phyloP scores from a whole-genome alignment of 176 grass and related monocot species.

The Cocos nucifera region DNA sequence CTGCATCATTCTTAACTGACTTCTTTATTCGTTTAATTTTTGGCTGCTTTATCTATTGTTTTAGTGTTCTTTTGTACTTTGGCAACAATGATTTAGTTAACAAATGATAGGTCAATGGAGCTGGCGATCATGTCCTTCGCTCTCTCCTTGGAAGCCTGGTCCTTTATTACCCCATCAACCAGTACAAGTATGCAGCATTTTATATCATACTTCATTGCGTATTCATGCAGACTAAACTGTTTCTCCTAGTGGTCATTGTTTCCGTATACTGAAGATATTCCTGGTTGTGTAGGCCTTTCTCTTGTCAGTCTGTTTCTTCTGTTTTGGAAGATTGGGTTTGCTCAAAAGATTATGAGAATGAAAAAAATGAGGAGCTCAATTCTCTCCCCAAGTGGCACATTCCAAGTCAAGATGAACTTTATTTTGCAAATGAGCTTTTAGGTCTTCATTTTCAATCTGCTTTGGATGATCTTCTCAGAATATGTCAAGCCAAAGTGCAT shows the following conservation, averaged over 20 bases:
- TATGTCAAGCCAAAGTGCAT: constrained; percentile 52
- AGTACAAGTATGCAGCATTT: constrained; percentile 63
- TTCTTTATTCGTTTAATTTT: constrained; percentile 1
- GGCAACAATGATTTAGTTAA: constrained; percentile 12
- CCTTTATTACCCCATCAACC: constrained; percentile 69
- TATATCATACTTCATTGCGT: background rate
- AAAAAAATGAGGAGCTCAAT: constrained; percentile 41
- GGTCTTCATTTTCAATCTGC: constrained; percentile 71
- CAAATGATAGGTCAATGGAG: constrained; percentile 70
- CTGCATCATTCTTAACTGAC: constrained; percentile 3
- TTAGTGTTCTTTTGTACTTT: constrained; percentile 12
- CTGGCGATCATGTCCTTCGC: constrained; percentile 83
- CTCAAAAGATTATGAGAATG: constrained; percentile 57
- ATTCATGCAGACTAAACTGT: constrained; percentile 11
- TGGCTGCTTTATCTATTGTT: background rate
- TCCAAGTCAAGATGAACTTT: constrained; percentile 67
- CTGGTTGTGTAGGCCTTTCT: constrained; percentile 44
- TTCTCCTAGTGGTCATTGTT: constrained; percentile 10
- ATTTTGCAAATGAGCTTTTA: constrained; percentile 84
- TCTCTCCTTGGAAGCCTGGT: constrained; percentile 75
- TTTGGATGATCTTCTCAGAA: constrained; percentile 71
- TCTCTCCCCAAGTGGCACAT: constrained; percentile 71
- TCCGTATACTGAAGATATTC: background rate
- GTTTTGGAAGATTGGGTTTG: constrained; percentile 83
- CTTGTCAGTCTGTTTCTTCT: constrained; percentile 40